Evolutionary conservation across 2,329 filamentous ascomycete genomes (phyloP).

Genomic region (Curvularia sp.): DNA sequence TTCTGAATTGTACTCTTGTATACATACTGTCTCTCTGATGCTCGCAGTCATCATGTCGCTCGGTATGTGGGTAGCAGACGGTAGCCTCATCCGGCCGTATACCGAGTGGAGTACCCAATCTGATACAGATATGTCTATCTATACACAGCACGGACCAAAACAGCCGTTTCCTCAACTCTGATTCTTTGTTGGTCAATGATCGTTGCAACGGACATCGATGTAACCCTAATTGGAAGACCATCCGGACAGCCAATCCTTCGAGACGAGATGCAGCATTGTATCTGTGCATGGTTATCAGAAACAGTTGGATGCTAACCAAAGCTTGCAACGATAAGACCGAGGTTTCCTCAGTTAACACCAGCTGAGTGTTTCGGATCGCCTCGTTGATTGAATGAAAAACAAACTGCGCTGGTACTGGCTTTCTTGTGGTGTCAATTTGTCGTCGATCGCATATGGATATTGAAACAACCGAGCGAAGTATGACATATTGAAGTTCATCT

Average conservation of each 20-base stretch:
- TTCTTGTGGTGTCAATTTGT: conserved; percentile 18
- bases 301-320: conserved; percentile 33
- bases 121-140: conserved; percentile 35
- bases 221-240: conserved; percentile 30
- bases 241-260: conserved; percentile 30
- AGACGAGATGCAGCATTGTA: conserved; percentile 36
- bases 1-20: not conserved
- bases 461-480: conserved; percentile 34
- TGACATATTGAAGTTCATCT: conserved; percentile 25
- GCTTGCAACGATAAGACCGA: conserved; percentile 35
- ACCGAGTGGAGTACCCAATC: conserved; percentile 30
- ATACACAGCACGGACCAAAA: conserved; percentile 38
- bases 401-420: conserved; percentile 20
- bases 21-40: conserved; percentile 11
- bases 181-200: conserved; percentile 19
- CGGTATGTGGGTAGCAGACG: conserved; percentile 33
- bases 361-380: conserved; percentile 26
- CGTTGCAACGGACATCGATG: conserved; percentile 25
- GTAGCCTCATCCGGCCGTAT: conserved; percentile 31
- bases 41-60: conserved; percentile 18
- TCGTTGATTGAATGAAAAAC: conserved; percentile 33
- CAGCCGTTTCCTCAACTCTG: conserved; percentile 32
- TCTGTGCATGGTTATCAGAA: conserved; percentile 33
- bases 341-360: conserved; percentile 30
- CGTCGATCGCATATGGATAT: conserved; percentile 33